A percentile compares a stretch with the other conserved stretches of the same genome.
Conservation (phyloP, 371 early-diverging fungal species). For the Mucor piriformis region DNA sequence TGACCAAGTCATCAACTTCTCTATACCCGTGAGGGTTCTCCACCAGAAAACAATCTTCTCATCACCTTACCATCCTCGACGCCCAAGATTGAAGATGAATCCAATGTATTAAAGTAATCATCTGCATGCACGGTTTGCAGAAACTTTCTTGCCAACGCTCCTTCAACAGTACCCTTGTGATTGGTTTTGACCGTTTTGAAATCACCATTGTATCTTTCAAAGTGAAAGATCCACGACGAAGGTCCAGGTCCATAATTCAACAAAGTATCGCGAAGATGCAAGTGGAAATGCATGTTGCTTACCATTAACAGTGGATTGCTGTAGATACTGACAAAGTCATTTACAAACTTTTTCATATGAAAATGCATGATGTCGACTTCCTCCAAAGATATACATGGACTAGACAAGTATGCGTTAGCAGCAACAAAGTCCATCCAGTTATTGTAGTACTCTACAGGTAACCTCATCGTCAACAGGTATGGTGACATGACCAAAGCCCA, state of each 20-base stretch:
- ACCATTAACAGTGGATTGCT: not conserved
- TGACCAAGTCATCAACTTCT: not conserved
- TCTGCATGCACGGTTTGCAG: not conserved
- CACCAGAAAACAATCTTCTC: not conserved
- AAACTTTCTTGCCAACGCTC: not conserved
- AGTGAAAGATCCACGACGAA: not conserved
- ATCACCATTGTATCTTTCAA: not conserved
- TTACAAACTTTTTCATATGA: not conserved
- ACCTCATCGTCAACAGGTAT: not conserved
- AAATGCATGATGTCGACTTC: not conserved
- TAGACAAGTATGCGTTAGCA: not conserved
- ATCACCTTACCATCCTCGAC: not conserved
- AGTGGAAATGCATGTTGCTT: not conserved
- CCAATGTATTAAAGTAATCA: not conserved
- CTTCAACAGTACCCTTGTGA: not conserved
- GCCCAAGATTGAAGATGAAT: not conserved
- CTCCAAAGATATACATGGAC: not conserved
- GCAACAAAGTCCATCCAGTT: not conserved
- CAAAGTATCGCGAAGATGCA: not conserved
- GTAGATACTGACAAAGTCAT: not conserved
- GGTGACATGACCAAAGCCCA: not conserved
- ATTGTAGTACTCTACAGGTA: not conserved
- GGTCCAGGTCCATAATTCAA: not conserved
- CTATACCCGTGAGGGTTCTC: not conserved
- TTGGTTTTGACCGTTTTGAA: not conserved